Evolutionary conservation across 202 grass and related monocot genomes (phyloP), one percentile per base, ranked within the genome.

Genomic region (Carex arenaria): DNA sequence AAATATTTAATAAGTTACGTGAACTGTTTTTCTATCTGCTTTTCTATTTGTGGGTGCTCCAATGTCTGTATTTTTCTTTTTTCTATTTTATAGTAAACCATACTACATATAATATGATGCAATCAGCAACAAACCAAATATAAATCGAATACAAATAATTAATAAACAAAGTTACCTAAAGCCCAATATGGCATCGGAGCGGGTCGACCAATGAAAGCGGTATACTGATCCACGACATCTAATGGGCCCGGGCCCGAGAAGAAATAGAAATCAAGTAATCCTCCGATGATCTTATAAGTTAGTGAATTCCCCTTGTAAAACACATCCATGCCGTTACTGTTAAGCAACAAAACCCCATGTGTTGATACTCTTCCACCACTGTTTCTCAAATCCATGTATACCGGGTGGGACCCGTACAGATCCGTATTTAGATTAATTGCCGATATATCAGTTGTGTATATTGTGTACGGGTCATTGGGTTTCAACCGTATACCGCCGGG

Each of bases 251-350:
- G 88, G 10, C 95, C 95, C 2, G 91, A 38, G 80, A 98, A 95
- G 95, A 92, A 90, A 91, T 98, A 98, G 79, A 98, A 98, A 66
- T 98, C 95, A 2, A 98, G 89, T 7, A 98, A 63, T 0, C 95
- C 95, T 15, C 95, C 95, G 19, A 95, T 95, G 42, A 98, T 90
- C 86, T 98, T 98, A 70, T 98, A 98, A 0, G 91, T 98, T 1
- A 98, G 64, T 1, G 91, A 93, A 7, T 61, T 89, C 3, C 95
- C 95, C 43, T 52, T 84, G 80, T 98, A 98, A 62, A 95, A 80
- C 4, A 98, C 95, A 56, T 98, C 93, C 95, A 98, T 98, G 18
- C 91, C 95, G 19, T 98, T 98, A 86, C 88, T 95, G 82, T 93
- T 98, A 60, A 98, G 95, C 83, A 98, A 84, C 80, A 98, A 85